Conservation (phyloP, 441 rosid genomes). For the Lepidium campestre region DNA sequence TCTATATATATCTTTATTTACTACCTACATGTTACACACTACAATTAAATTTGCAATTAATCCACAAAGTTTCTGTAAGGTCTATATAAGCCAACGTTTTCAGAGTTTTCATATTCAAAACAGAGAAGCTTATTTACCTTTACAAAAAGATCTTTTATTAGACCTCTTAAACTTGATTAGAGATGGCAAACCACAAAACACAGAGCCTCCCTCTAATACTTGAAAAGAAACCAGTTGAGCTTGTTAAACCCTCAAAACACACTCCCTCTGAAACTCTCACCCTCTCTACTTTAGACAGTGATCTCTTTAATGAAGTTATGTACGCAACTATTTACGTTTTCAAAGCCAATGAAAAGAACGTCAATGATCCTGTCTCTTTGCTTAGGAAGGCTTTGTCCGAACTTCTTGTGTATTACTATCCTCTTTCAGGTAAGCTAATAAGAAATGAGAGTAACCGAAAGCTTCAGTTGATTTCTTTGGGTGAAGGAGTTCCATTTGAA, state of each 20-base stretch:
- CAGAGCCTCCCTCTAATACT: not conserved
- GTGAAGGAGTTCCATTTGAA: slow-evolving; percentile 16
- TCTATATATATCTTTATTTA: not conserved
- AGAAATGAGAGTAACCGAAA: not conserved
- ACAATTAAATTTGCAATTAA: too few relatives aligned
- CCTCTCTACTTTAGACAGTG: slow-evolving; percentile 42
- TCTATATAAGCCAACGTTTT: too few relatives aligned
- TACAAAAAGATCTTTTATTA: not conserved
- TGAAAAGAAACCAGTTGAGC: not conserved
- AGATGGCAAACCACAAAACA: not conserved
- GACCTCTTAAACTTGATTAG: not conserved
- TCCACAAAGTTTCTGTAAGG: too few relatives aligned
- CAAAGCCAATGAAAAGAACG: not conserved
- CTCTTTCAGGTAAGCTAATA: slow-evolving; percentile 12
- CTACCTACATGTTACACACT: not conserved
- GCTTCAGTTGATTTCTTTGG: not conserved
- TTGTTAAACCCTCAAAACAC: slow-evolving; percentile 37
- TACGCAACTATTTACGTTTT: slow-evolving; percentile 38
- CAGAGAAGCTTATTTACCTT: too few relatives aligned
- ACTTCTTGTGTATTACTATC: slow-evolving; percentile 19
- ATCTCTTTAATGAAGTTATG: slow-evolving; percentile 28
- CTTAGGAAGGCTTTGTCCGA: slow-evolving; percentile 22
- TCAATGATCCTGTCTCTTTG: not conserved
- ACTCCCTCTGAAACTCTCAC: slow-evolving; percentile 33
- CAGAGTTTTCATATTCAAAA: too few relatives aligned